Base-by-base conservation (phyloP, 2,329 filamentous ascomycete species). In the Pseudopithomyces chartarum region DNA sequence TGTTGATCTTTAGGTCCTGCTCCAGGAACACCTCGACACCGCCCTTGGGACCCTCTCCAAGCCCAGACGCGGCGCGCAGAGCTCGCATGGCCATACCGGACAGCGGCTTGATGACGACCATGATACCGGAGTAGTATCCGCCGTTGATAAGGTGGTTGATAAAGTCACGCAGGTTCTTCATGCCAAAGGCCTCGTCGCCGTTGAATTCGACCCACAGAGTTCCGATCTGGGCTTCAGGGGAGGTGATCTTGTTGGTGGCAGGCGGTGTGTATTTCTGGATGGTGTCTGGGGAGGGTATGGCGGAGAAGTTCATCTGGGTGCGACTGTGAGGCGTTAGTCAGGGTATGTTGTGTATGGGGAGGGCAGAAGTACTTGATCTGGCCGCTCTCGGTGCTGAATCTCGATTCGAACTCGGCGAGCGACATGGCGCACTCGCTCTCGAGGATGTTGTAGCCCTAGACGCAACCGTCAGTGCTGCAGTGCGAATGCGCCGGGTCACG, bases 21-120 rank as follows among this genome's bases (percentile, higher is more conserved):
- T 98, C 95, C 68, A 94, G 86, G 81, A 99, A 99, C 74, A 92
- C 91, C 81, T 99, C 95, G 71, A 97, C 91, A 71, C 90, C 87
- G 54, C 90, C 90, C 81, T 96, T 96, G 76, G 94, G 87, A 0
- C 70, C 70, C 29, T 73, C 71, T 36, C 59, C 65, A 45, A 73
- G 59, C 39, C 57, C 58, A 4, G 66, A 55, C 1, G 69, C 63
- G 58, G 68, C 69, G 54, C 72, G 73, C 51, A 76, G 59, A 22
- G 73, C 63, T 44, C 71, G 68, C 52, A 73, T 58, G 36, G 93
- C 94, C 58, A 93, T 90, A 26, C 92, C 85, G 0, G 92, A 96
- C 57, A 97, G 90, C 45, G 91, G 82, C 46, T 89, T 89, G 71
- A 89, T 85, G 55, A 91, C 93, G 68, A 99, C 86, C 80, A 97